A percentile compares a stretch with the other conserved stretches of the same genome.
Evolutionary conservation across 176 grass and related monocot genomes (phyloP).

Genomic region (Alloteropsis semialata): DNA sequence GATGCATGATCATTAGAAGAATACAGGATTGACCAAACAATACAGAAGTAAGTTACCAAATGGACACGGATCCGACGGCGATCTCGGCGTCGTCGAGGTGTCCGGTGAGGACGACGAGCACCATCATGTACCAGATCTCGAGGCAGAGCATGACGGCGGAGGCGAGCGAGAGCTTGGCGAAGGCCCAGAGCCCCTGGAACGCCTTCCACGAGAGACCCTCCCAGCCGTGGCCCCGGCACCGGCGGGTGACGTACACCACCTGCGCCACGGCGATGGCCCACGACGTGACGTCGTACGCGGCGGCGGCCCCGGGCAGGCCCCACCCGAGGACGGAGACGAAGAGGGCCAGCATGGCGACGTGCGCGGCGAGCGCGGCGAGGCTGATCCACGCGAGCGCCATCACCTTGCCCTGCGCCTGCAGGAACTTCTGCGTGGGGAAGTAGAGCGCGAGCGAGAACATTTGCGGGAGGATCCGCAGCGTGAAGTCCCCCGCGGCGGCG

Average conservation of each 20-base stretch:
- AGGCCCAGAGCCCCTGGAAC: conserved; percentile 59
- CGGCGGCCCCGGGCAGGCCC: conserved; percentile 61
- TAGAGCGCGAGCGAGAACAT: conserved; percentile 73
- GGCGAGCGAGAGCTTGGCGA: conserved; percentile 60
- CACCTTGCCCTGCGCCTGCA: conserved; percentile 83
- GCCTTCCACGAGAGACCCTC: conserved; percentile 54
- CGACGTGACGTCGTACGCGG: conserved; percentile 46
- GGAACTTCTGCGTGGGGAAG: conserved; percentile 83
- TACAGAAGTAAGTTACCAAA: too few species aligned
- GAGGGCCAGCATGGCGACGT: conserved; percentile 50
- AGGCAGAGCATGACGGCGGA: conserved; percentile 88
- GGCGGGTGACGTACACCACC: conserved; percentile 35
- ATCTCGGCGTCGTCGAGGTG: conserved; percentile 76
- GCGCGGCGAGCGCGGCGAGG: conserved; percentile 40
- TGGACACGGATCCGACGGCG: conserved; percentile 79
- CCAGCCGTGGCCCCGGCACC: conserved; percentile 57
- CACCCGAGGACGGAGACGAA: conserved; percentile 56
- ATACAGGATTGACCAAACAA: too few species aligned
- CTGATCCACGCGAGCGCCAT: conserved; percentile 59
- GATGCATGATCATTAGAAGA: too few species aligned
- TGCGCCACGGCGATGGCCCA: conserved; percentile 45
- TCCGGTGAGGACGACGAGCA: conserved; percentile 76
- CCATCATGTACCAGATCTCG: conserved; percentile 93
- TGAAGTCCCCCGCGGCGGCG: conserved; percentile 52
- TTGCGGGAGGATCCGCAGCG: conserved; percentile 59